Conservation (phyloP, 2,329 filamentous ascomycete genomes). For the Ceratocystis cubensis region DNA sequence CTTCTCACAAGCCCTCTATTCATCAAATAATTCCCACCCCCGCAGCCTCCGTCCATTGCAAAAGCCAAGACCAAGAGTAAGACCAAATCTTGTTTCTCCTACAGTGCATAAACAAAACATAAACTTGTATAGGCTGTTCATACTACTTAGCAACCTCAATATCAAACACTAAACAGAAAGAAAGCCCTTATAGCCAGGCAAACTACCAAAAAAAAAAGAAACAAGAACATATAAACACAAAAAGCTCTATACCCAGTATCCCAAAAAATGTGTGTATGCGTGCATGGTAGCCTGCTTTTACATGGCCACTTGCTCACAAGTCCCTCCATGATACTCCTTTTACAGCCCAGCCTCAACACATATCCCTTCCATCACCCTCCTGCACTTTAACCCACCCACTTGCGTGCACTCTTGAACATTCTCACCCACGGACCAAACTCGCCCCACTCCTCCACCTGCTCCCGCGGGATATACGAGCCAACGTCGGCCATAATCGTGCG, state of each 20-base stretch:
- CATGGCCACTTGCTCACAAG: background rate
- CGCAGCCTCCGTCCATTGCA: too few relatives aligned
- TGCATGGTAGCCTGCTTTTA: background rate
- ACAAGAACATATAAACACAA: background rate
- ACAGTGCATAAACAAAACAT: background rate
- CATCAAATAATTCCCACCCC: too few relatives aligned
- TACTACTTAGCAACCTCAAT: background rate
- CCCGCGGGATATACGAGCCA: conserved; percentile 56
- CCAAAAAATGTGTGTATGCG: background rate
- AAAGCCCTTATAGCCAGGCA: too few relatives aligned
- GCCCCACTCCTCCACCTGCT: conserved; percentile 53
- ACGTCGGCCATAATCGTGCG: conserved; percentile 73
- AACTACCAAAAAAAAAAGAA: background rate
- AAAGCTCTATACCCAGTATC: conserved; percentile 9
- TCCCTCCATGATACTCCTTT: background rate
- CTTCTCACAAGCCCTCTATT: background rate
- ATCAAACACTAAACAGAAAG: background rate
- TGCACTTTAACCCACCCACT: conserved; percentile 58
- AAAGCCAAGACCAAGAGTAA: too few relatives aligned
- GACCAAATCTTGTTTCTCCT: too few relatives aligned
- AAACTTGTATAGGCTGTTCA: too few relatives aligned
- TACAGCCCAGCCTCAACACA: background rate
- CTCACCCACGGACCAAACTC: conserved; percentile 75
- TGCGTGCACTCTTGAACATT: conserved; percentile 75
- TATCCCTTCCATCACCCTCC: background rate